phyloP scores from a whole-genome alignment of 179 eudicot species.

The Drosera spatulata region DNA sequence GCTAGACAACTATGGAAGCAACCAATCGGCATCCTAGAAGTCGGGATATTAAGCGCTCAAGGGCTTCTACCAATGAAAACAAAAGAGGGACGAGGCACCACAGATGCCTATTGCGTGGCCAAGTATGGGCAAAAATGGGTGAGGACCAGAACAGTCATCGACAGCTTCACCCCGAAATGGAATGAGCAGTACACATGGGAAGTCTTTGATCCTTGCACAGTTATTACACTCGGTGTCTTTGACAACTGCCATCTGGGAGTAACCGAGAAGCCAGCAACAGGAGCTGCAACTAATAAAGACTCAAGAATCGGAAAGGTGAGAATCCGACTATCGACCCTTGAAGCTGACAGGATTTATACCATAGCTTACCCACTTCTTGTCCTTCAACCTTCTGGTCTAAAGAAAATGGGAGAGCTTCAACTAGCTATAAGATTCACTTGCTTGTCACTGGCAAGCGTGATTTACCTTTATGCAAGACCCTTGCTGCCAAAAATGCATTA shows the following conservation, averaged over 20 bases:
- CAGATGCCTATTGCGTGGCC: conserved; percentile 85
- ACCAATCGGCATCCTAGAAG: conserved; percentile 75
- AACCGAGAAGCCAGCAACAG: not conserved
- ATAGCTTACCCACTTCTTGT: conserved; percentile 7
- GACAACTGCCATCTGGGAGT: conserved; percentile 8
- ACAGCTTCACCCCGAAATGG: conserved; percentile 71
- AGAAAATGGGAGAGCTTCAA: conserved; percentile 11
- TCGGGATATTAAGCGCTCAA: conserved; percentile 75
- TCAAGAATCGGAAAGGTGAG: conserved; percentile 10
- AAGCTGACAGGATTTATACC: conserved; percentile 3
- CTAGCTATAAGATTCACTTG: conserved; percentile 10
- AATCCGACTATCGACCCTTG: conserved; percentile 8
- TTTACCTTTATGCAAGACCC: conserved; percentile 27
- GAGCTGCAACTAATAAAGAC: not conserved
- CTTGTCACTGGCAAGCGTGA: conserved; percentile 27
- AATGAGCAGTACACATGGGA: conserved; percentile 36
- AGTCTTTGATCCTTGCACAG: conserved; percentile 10
- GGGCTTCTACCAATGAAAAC: conserved; percentile 65
- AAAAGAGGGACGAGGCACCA: conserved; percentile 40
- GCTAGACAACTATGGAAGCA: conserved; percentile 83
- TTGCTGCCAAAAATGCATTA: conserved; percentile 37
- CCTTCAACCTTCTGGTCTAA: conserved; percentile 7
- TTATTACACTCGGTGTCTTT: conserved; percentile 9
- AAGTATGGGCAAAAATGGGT: conserved; percentile 89
- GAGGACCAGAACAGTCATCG: conserved; percentile 66